Evolutionary conservation across 257 asterid species (phyloP).

Genomic region (Perilla frutescens): DNA sequence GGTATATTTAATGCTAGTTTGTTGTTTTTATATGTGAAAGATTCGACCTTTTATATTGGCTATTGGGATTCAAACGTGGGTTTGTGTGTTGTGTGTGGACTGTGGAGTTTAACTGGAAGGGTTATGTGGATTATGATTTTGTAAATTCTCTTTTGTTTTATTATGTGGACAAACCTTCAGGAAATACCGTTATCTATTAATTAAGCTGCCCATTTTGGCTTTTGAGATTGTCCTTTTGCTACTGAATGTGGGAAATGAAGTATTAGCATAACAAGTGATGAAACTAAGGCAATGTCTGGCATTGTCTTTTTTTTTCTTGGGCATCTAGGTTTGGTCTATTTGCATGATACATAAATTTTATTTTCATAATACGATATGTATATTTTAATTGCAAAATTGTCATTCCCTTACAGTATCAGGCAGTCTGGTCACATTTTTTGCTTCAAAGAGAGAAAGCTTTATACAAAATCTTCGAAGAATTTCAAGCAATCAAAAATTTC

Average conservation of each 20-base stretch:
- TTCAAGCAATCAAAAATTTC: constrained; percentile 49
- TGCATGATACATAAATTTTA: background rate
- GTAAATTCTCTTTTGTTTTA: background rate
- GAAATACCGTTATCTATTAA: background rate
- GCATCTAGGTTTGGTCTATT: constrained; percentile 11
- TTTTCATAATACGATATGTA: background rate
- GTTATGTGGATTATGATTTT: background rate
- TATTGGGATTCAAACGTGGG: constrained; percentile 22
- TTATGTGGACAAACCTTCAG: background rate
- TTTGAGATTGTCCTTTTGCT: background rate
- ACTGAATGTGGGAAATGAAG: background rate
- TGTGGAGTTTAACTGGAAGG: constrained; percentile 3
- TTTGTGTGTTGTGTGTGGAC: constrained; percentile 2
- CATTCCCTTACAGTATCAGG: constrained; percentile 38
- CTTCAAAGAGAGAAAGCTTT: constrained; percentile 55
- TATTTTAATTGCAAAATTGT: constrained; percentile 21
- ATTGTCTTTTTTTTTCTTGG: background rate
- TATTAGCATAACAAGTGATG: no score
- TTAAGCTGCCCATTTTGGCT: constrained; percentile 25
- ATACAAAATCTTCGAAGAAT: constrained; percentile 51
- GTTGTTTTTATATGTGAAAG: constrained; percentile 8
- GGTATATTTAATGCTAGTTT: background rate
- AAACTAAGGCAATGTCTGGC: background rate
- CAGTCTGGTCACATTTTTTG: constrained; percentile 44
- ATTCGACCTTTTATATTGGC: constrained; percentile 1